phyloP scores from a whole-genome alignment of 371 early-diverging fungal species.

The Phascolomyces articulosus region DNA sequence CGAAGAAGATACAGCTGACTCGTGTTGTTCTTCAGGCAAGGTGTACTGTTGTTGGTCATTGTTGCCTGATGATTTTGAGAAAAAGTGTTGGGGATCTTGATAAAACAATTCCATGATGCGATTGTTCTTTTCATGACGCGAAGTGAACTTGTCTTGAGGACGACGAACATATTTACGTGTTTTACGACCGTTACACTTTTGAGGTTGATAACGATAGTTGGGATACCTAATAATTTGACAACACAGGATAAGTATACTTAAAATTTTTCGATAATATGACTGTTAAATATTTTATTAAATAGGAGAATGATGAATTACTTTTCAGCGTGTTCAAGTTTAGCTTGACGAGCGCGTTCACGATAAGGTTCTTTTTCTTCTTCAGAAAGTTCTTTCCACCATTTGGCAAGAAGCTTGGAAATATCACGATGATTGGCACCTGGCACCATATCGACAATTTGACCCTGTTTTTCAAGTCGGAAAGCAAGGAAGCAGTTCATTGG shows the following conservation, averaged over 20 bases:
- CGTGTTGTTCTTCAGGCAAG: too few species aligned
- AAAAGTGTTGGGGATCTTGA: slow-evolving; percentile 5
- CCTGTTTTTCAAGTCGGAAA: slow-evolving; percentile 69
- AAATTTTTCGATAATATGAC: too few species aligned
- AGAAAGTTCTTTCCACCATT: slow-evolving; percentile 66
- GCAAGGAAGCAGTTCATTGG: slow-evolving; percentile 67
- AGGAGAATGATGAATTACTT: slow-evolving; percentile 5
- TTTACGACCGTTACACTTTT: slow-evolving; percentile 7
- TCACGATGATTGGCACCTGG: slow-evolving; percentile 69
- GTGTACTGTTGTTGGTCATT: background rate
- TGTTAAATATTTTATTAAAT: background rate
- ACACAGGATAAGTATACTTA: too few species aligned
- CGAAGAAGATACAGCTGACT: too few species aligned
- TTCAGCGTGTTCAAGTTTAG: slow-evolving; percentile 55
- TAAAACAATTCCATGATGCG: slow-evolving; percentile 14
- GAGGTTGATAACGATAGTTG: slow-evolving; percentile 23
- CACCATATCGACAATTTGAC: slow-evolving; percentile 56
- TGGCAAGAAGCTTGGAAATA: slow-evolving; percentile 66
- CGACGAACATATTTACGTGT: slow-evolving; percentile 20
- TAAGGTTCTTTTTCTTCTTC: slow-evolving; percentile 61
- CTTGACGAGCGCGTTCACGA: slow-evolving; percentile 57
- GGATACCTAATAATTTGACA: slow-evolving; percentile 17
- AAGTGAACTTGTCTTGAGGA: slow-evolving; percentile 12
- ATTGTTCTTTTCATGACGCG: slow-evolving; percentile 13
- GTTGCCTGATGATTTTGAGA: background rate